phyloP scores from a whole-genome alignment of 352 stramenopile genomes.

The Phytophthora litchii region DNA sequence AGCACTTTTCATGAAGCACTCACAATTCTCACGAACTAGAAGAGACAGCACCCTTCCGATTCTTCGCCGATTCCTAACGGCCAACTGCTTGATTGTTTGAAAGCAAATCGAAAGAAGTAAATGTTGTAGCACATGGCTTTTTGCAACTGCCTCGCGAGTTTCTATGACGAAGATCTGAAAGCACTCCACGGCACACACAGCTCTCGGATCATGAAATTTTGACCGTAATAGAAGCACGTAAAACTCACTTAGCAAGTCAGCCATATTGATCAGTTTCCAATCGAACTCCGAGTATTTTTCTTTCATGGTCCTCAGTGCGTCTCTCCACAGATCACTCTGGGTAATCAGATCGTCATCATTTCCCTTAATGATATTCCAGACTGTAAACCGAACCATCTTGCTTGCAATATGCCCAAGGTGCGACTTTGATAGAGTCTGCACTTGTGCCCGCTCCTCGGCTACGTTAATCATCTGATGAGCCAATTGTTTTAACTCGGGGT shows the following conservation, averaged over 20 bases:
- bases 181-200: constrained; percentile 63
- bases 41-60: constrained; percentile 48
- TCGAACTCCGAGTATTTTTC: constrained; percentile 70
- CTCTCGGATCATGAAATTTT: constrained; percentile 45
- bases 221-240: constrained; percentile 60
- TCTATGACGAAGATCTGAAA: constrained; percentile 69
- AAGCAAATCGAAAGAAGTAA: constrained; percentile 79
- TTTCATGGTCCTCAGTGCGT: constrained; percentile 68
- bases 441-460: constrained; percentile 52
- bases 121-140: constrained; percentile 57
- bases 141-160: constrained; percentile 41
- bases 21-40: constrained; percentile 67
- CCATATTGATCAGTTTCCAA: constrained; percentile 67
- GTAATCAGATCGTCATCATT: constrained; percentile 26
- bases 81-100: constrained; percentile 59
- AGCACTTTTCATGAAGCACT: constrained; percentile 62
- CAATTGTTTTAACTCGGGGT: constrained; percentile 41
- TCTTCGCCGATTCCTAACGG: constrained; percentile 31
- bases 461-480: constrained; percentile 50
- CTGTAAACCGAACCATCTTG: constrained; percentile 72
- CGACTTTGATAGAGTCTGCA: constrained; percentile 47
- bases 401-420: constrained; percentile 66
- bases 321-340: constrained; percentile 43
- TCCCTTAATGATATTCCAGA: constrained; percentile 55
- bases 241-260: constrained; percentile 64